phyloP scores from a whole-genome alignment of 352 stramenopile genomes.

The Albugo laibachii region DNA sequence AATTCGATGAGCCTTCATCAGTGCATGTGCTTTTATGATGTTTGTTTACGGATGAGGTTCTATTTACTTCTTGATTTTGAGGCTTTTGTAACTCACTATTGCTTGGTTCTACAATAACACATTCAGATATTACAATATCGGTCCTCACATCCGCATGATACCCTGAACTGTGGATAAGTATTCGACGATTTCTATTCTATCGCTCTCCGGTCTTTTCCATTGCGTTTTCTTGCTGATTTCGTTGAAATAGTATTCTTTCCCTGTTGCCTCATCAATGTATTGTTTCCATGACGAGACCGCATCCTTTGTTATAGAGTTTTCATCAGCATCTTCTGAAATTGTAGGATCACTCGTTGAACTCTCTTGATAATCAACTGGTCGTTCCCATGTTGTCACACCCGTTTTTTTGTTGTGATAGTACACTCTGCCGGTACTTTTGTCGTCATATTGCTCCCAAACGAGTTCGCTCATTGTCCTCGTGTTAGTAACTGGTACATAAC shows the following conservation, averaged over 20 bases:
- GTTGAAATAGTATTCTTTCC: conserved; percentile 54
- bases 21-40: neutral
- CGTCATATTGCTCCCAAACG: conserved; percentile 51
- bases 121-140: no score
- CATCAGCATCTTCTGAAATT: neutral
- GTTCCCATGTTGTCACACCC: conserved; percentile 52
- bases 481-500: neutral
- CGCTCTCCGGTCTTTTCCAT: conserved; percentile 43
- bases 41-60: neutral
- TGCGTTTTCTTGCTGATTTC: conserved; percentile 40
- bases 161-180: conserved; percentile 6
- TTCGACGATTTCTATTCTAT: conserved; percentile 7
- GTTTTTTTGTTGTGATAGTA: conserved; percentile 68
- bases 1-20: neutral
- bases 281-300: conserved; percentile 18
- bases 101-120: no score
- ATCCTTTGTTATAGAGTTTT: conserved; percentile 9
- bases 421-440: conserved; percentile 26
- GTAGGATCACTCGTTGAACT: neutral
- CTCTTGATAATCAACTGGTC: conserved; percentile 1
- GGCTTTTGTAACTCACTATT: no score
- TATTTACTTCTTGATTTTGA: neutral
- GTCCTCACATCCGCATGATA: neutral
- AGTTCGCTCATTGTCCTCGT: neutral
- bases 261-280: conserved; percentile 37